These are phyloP conservation scores for Phallus indusiatus DNA, from an alignment of 768 basidiomycete species.

Conservation along the genomic window DNA sequence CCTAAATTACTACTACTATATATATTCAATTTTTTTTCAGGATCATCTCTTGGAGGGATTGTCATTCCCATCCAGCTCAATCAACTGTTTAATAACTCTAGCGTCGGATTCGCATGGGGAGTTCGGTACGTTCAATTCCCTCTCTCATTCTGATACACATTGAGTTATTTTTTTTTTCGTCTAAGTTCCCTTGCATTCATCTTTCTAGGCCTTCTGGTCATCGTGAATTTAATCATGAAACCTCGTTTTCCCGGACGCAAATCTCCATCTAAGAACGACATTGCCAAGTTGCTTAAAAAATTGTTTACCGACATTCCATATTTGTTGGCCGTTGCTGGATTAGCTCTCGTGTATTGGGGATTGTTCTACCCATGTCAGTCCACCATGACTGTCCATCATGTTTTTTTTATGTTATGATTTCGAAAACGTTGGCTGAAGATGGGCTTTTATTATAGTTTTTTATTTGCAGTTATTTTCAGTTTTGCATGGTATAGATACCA, in stretches of 20 bases:
- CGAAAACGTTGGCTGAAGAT: no score
- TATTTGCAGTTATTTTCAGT: constrained; percentile 12
- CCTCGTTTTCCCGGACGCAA: constrained; percentile 12
- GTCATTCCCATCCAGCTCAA: constrained; percentile 45
- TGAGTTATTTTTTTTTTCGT: no score
- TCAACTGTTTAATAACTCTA: constrained; percentile 23
- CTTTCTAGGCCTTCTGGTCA: constrained; percentile 12
- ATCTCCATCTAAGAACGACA: not conserved
- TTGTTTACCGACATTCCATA: not conserved
- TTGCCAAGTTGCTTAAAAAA: not conserved
- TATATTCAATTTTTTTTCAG: no score
- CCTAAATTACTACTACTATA: no score
- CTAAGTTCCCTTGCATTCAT: constrained; percentile 9
- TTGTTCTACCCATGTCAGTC: constrained; percentile 2
- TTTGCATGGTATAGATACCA: constrained; percentile 4
- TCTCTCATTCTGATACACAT: no score
- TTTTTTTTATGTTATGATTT: no score
- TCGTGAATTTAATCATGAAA: constrained; percentile 15
- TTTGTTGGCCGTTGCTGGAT: not conserved
- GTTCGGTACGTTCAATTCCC: no score
- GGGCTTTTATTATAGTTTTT: constrained; percentile 7
- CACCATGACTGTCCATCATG: no score
- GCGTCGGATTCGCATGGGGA: not conserved
- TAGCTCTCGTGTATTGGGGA: not conserved
- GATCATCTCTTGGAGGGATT: constrained; percentile 31